Evolutionary conservation across 2,329 filamentous ascomycete genomes (phyloP).

Genomic region (Ceratocystis harringtonii): DNA sequence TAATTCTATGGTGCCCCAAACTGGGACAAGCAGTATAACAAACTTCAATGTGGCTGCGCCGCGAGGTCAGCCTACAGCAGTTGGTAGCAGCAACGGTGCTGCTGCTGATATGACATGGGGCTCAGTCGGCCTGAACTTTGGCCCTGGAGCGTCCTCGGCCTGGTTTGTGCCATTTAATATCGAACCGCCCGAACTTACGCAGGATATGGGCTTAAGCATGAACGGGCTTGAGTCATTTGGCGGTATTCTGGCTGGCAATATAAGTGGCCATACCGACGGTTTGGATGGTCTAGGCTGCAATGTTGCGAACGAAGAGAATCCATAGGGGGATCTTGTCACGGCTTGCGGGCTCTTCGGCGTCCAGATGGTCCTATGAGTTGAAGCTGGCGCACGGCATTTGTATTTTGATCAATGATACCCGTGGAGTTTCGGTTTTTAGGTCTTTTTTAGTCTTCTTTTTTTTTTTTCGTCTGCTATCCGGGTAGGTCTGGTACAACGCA

Average conservation of each 20-base stretch:
- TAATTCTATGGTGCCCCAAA: background rate
- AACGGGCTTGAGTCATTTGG: conserved; percentile 35
- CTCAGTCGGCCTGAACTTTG: conserved; percentile 16
- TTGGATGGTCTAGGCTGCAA: conserved; percentile 21
- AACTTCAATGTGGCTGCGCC: background rate
- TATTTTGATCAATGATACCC: conserved; percentile 5
- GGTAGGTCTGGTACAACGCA: background rate
- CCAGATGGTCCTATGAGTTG: no score
- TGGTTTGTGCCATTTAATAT: conserved; percentile 95
- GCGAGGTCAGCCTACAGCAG: background rate
- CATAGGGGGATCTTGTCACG: background rate
- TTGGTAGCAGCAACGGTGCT: background rate
- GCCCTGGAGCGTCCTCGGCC: conserved; percentile 43
- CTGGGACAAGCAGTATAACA: background rate
- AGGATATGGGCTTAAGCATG: conserved; percentile 29
- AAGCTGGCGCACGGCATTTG: background rate
- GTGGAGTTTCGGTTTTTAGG: background rate
- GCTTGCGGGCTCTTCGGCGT: background rate
- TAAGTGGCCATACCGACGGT: conserved; percentile 24
- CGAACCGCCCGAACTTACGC: conserved; percentile 52
- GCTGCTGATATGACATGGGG: background rate
- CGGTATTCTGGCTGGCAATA: conserved; percentile 32
- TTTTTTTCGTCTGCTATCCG: background rate
- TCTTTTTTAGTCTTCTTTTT: background rate
- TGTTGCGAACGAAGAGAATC: background rate